Percentiles rank a stretch among this genome's conserved stretches.
phyloP scores from a whole-genome alignment of 345 rosid genomes.

The Conringia planisiliqua region DNA sequence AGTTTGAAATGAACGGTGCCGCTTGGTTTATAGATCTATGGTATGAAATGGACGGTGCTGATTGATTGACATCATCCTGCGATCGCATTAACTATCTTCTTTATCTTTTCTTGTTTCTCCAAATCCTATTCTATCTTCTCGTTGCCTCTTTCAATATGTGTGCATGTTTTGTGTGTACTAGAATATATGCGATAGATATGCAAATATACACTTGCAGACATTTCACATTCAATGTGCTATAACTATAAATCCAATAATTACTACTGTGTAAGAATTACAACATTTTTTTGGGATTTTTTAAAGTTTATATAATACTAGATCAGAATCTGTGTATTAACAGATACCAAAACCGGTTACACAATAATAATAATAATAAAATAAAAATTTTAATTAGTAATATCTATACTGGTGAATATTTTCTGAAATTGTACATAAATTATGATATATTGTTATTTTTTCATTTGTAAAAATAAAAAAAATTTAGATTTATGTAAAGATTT shows the following conservation, averaged over 20 bases:
- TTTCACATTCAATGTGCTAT: neutral
- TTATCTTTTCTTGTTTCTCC: neutral
- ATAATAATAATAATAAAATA: too few relatives aligned
- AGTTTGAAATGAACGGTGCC: neutral
- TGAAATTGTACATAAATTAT: too few relatives aligned
- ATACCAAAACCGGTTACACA: neutral
- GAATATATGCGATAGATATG: neutral
- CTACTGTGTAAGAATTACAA: neutral
- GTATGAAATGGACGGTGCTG: conserved; percentile 2
- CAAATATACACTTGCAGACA: neutral
- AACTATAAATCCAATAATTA: neutral
- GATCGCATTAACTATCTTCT: conserved; percentile 19
- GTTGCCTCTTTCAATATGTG: conserved; percentile 8
- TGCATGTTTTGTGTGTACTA: neutral
- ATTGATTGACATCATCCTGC: neutral
- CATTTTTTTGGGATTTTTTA: neutral
- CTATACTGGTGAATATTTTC: too few relatives aligned
- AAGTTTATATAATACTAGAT: neutral
- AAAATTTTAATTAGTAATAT: too few relatives aligned
- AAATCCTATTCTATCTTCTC: neutral
- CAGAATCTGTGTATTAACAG: too few relatives aligned
- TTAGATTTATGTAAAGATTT: neutral
- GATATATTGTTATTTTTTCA: too few relatives aligned
- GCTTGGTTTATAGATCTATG: neutral
- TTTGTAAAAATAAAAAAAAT: too few relatives aligned